Evolutionary conservation across 1,139 yeast genomes (phyloP), one percentile per base, ranked within the genome.

Genomic region (Blastobotrys apis): DNA sequence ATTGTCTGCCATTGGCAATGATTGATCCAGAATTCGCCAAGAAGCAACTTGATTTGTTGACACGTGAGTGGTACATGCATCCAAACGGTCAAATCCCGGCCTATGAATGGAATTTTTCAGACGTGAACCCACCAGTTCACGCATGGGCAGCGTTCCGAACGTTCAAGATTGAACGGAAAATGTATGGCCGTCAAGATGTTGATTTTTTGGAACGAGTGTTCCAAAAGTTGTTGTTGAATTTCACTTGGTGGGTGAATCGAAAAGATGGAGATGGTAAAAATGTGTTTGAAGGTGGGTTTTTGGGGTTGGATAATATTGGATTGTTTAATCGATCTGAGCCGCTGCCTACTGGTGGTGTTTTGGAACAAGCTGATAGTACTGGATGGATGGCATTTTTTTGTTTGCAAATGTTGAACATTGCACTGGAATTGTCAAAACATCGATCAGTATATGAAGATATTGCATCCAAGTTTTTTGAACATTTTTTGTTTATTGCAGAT

Each of bases 71-170:
- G 97, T 90, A 88, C 65, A 87, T 88, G 95, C 97, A 92, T 65
- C 97, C 97, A 37, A 90, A 90, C 63, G 97, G 97, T n/a, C 97
- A 90, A 66, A 81, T 88, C 53, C 97, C 97, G 0, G 97, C 97
- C 17, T 90, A 90, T 64, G 97, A 90, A 65, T 90, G 97, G 97
- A 90, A 90, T 65, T 90, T 90, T 59, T 75, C 87, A 53, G 97
- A 90, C 64, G 96, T 92, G 17, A 90, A 90, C 63, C 97, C 97
- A 1, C 97, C 97, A 1, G 97, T 90, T 32, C 97, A 90, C 63
- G 97, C 97, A 0, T 90, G 97, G 97, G 84, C 97, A 0, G 84
- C 94, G 6, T 90, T 82, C 65, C 76, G 97, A 59, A 87, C 87
- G 39, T 90, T 80, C 68, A 90, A 90, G 66, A 78, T 88, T 55